Percentiles rank a stretch among this genome's conserved stretches.
Evolutionary conservation across 2,329 filamentous ascomycete genomes (phyloP).

Genomic region (Cladosporium sp.): DNA sequence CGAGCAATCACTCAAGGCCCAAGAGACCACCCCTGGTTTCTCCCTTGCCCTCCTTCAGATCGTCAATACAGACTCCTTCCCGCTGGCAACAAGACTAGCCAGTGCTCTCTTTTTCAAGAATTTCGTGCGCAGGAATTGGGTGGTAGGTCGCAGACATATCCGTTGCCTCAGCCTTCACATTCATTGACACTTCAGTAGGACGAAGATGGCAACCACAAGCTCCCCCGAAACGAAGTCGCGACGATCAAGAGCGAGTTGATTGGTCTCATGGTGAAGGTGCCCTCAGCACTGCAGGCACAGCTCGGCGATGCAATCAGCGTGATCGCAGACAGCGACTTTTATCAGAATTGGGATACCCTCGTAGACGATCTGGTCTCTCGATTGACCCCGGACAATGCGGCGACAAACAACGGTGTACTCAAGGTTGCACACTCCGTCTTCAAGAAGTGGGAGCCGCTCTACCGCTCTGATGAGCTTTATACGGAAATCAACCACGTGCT

Average conservation of each 20-base stretch:
- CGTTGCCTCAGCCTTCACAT: neutral
- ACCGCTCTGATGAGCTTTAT: conserved; percentile 87
- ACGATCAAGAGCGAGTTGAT: conserved; percentile 95
- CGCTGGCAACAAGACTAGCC: conserved; percentile 75
- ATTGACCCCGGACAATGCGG: conserved; percentile 74
- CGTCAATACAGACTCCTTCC: conserved; percentile 69
- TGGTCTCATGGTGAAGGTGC: conserved; percentile 92
- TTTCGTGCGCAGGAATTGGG: conserved; percentile 92
- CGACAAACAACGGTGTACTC: conserved; percentile 87
- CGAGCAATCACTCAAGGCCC: conserved; percentile 71
- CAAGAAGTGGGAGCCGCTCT: conserved; percentile 89
- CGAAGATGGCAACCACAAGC: conserved; percentile 90
- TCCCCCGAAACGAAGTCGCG: conserved; percentile 74
- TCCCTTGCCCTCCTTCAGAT: conserved; percentile 84
- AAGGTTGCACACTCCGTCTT: conserved; percentile 99
- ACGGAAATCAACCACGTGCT: conserved; percentile 97
- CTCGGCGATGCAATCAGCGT: conserved; percentile 94
- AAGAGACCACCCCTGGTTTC: conserved; percentile 82
- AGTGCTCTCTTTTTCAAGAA: conserved; percentile 97
- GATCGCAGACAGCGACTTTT: conserved; percentile 98
- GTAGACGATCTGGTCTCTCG: conserved; percentile 88
- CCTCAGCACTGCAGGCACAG: conserved; percentile 82
- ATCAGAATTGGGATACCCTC: conserved; percentile 91
- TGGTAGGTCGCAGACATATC: conserved; percentile 49
- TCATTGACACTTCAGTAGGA: conserved; percentile 49